Evolutionary conservation across 2,329 filamentous ascomycete genomes (phyloP), one percentile per base, ranked within the genome.

Genomic region (Colletotrichum agaves): DNA sequence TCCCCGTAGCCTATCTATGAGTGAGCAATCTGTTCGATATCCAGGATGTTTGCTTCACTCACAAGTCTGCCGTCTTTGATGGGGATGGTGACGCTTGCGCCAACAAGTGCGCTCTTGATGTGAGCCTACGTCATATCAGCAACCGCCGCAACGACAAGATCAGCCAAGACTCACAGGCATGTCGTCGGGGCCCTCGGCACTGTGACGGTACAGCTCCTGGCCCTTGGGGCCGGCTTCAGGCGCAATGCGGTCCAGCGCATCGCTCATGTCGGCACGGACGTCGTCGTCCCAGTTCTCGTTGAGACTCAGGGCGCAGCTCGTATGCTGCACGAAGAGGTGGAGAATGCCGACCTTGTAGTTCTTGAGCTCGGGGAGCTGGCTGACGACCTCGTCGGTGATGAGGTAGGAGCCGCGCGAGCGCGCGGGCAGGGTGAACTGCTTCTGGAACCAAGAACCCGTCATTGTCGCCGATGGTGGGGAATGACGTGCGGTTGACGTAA

Each of bases 261-360:
- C 93, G 75, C 89, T 93, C 95, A 98, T 97, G 79, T 99, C 94
- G 44, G 87, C 87, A 66, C 94, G 87, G n/a, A 99, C 96, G 80
- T 97, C 93, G 50, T 78, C 76, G 75, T 95, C 93, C 76, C 87
- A 91, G 82, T 98, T 98, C 86, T 99, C 96, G 77, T 99, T 99
- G 74, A 99, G 82, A 68, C 89, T 93, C 60, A 99, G 85, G 12
- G 92, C 96, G 80, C 94, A 97, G 75, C 90, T 93, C 5, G 96
- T 99, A 81, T 99, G 96, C 81, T 99, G 95, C 61, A 98, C 86
- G 79, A 98, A 99, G 52, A 99, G 85, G 78, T 97, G 90, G 70
- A 98, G 82, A 69, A 97, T 81, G 49, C 94, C 94, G 73, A 96
- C 88, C 78, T 95, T 95, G 87, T 97, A 97, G 72, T 88, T 78